Percentiles rank a stretch among this genome's conserved stretches.
phyloP scores from a whole-genome alignment of 1,284 basidiomycete species.

The Pseudozyma thailandica region DNA sequence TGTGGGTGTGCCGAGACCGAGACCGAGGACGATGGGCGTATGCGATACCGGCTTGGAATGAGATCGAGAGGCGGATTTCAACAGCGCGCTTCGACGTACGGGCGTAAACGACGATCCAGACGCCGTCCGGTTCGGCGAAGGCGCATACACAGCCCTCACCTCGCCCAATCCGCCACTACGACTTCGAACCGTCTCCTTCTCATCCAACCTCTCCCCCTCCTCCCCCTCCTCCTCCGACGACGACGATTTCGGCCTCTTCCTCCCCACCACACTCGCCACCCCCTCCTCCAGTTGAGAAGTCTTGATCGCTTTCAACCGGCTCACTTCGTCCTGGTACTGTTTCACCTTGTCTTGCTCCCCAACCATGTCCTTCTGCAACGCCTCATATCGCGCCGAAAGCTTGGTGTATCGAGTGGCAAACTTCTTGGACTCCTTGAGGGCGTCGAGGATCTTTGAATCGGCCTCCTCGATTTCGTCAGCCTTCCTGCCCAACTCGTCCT shows the following conservation, averaged over 20 bases:
- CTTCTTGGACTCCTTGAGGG: conserved; percentile 57
- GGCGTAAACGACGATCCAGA: background rate
- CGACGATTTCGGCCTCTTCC: conserved; percentile 30
- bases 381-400: conserved; percentile 23
- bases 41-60: conserved; percentile 3
- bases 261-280: conserved; percentile 19
- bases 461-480: conserved; percentile 61
- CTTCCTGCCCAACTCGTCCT: conserved; percentile 51
- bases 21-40: conserved; percentile 11
- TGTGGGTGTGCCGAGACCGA: conserved; percentile 14
- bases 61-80: conserved; percentile 4
- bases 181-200: background rate
- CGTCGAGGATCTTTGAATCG: conserved; percentile 55
- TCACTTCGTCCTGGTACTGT: conserved; percentile 1
- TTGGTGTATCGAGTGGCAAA: conserved; percentile 32
- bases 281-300: no score
- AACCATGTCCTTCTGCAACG: conserved; percentile 18
- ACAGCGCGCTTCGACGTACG: conserved; percentile 3
- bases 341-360: background rate
- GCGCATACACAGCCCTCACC: conserved; percentile 24
- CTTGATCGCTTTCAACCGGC: background rate
- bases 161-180: background rate
- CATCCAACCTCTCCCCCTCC: background rate
- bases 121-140: background rate
- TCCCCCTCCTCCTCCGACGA: background rate